phyloP scores from a whole-genome alignment of 306 rosid genomes.

The Urtica urens region DNA sequence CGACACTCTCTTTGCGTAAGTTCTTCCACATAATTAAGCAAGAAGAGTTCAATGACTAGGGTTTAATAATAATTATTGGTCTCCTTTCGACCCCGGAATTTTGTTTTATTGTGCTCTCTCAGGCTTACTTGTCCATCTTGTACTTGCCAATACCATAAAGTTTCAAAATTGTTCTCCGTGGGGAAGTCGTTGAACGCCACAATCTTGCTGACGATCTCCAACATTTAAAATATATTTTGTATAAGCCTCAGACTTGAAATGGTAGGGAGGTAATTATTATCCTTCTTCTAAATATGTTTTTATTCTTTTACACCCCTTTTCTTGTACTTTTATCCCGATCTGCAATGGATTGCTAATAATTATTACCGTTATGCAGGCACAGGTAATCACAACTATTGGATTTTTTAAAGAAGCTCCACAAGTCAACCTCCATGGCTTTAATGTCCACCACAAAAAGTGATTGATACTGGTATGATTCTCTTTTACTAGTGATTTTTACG shows the following conservation, averaged over 20 bases:
- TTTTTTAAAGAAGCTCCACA: constrained; percentile 85
- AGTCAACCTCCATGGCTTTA: constrained; percentile 68
- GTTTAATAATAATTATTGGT: too few relatives aligned
- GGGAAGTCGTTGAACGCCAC: constrained; percentile 56
- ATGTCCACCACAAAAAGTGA: constrained; percentile 86
- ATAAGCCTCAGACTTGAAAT: constrained; percentile 53
- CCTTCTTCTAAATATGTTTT: constrained; percentile 18
- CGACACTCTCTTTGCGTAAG: too few relatives aligned
- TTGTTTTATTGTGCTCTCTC: constrained; percentile 19
- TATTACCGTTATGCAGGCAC: too few relatives aligned
- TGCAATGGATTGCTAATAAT: background rate
- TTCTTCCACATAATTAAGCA: too few relatives aligned
- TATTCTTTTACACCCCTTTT: too few relatives aligned
- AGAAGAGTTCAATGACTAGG: too few relatives aligned
- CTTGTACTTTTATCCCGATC: background rate
- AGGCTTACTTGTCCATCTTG: constrained; percentile 88
- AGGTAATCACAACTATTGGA: constrained; percentile 68
- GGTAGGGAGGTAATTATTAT: constrained; percentile 60
- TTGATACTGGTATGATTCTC: constrained; percentile 71
- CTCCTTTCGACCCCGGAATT: too few relatives aligned
- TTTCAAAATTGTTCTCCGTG: constrained; percentile 65
- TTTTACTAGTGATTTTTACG: too few relatives aligned
- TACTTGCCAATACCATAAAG: constrained; percentile 53
- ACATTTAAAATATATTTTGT: constrained; percentile 47
- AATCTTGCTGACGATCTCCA: constrained; percentile 74